Evolutionary conservation across 305 asterid genomes (phyloP), one percentile per base, ranked within the genome.

Genomic region (Rubia tinctorum): DNA sequence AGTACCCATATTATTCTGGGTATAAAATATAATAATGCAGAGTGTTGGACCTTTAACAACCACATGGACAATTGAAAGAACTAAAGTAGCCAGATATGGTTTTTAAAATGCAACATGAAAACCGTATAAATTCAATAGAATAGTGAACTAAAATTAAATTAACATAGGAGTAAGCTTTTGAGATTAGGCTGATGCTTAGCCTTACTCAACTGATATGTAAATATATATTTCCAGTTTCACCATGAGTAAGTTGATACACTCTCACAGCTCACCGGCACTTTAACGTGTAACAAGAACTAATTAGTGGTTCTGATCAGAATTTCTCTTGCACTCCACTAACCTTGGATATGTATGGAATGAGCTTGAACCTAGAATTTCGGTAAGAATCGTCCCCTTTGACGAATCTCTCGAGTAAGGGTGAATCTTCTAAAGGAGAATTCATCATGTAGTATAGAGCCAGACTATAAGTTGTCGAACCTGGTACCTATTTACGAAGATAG

Each of bases 281-380:
- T 6, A 43, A 66, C 49, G 25, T 43, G 67, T n/a, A 66, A 22
- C 42, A 53, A 66, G 56, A 68, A 39, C 13, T 5, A 7, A 34
- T 39, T 11, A 12, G 44, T 12, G 43, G 34, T 23, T 47, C 37
- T 55, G 14, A 47, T 61, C 18, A 58, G 49, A 20, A 51, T 6
- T 4, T 11, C 18, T 14, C n/a, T 23, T 11, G 20, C 34, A 63
- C 58, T 80, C 20, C 68, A 58, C 87, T 62, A 72, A 91, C 98
- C 96, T 89, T 85, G 6, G 98, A 91, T 80, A 93, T 91, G 76
- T 87, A 91, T 53, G 98, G 98, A 78, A 93, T 93, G 83, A 93
- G 97, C 79, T 93, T 93, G 93, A 93, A 93, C 92, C 96, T 91
- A 9, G 98, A 90, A 84, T 93, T 91, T 83, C 98, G 83, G 73